Conservation (phyloP, 345 rosid species). For the Microthlaspi erraticum region DNA sequence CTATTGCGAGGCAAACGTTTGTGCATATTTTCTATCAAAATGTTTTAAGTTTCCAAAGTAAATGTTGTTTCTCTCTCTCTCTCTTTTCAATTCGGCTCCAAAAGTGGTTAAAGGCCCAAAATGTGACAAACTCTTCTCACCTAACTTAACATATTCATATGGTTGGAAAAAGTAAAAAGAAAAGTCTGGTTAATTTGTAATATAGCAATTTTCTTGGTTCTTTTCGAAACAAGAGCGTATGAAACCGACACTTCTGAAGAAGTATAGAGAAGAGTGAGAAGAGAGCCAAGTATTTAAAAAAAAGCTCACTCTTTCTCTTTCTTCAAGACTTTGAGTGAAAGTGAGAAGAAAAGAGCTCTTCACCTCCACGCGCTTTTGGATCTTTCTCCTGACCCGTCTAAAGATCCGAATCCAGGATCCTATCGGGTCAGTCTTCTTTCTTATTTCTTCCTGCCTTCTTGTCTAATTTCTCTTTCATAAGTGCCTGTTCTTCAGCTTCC, state of each 20-base stretch:
- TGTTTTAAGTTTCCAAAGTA: neutral
- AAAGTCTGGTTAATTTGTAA: neutral
- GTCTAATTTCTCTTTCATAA: neutral
- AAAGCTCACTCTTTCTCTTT: conserved; percentile 27
- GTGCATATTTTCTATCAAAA: neutral
- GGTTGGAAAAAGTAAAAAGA: neutral
- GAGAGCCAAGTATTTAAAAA: conserved; percentile 38
- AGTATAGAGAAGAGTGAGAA: conserved; percentile 42
- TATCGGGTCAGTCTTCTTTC: conserved; percentile 28
- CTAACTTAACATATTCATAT: neutral
- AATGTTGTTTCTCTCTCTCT: neutral
- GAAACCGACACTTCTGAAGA: conserved; percentile 36
- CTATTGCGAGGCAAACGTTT: neutral
- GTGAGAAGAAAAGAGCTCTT: conserved; percentile 18
- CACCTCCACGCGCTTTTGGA: conserved; percentile 36
- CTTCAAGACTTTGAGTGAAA: conserved; percentile 22
- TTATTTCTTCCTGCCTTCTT: neutral
- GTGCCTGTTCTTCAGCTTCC: conserved; percentile 14
- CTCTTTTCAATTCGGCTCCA: neutral
- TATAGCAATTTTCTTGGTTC: neutral
- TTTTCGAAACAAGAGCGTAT: conserved; percentile 16
- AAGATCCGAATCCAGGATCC: conserved; percentile 12
- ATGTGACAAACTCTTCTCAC: conserved; percentile 13
- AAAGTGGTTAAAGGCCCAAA: conserved; percentile 11
- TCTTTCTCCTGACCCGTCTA: conserved; percentile 30